Evolutionary conservation across 148 eudicot genomes (phyloP).

Genomic region (Fagopyrum homotropicum): DNA sequence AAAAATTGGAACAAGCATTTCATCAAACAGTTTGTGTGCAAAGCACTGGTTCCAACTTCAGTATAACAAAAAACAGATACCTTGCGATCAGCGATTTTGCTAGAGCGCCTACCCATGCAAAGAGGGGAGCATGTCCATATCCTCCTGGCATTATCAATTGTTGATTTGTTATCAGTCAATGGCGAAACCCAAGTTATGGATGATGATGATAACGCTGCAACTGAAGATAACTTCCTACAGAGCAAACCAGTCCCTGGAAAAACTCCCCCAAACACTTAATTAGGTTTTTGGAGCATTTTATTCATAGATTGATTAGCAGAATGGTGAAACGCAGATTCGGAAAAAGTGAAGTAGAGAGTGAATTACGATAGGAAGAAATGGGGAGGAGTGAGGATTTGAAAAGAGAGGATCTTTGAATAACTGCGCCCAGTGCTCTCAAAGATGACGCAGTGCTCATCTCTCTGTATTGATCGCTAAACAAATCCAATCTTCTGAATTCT

Average conservation of each 20-base stretch:
- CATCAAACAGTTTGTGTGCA: conserved; percentile 37
- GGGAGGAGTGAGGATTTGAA: background rate
- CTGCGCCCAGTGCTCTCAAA: conserved; percentile 11
- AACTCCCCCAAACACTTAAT: background rate
- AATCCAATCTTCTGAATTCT: no score
- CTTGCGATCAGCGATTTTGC: conserved; percentile 90
- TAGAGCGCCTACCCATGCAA: conserved; percentile 87
- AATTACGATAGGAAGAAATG: background rate
- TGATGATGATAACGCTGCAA: conserved; percentile 29
- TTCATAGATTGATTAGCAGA: background rate
- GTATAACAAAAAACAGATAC: background rate
- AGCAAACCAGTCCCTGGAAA: conserved; percentile 34
- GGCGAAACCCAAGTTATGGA: conserved; percentile 24
- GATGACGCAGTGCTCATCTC: conserved; percentile 10
- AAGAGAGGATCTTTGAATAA: conserved; percentile 9
- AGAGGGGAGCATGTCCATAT: conserved; percentile 65
- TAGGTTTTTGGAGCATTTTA: background rate
- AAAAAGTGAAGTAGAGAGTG: no score
- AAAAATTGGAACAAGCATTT: conserved; percentile 19
- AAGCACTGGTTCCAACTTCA: background rate
- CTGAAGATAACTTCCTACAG: conserved; percentile 27
- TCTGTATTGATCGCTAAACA: no score
- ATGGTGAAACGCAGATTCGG: background rate
- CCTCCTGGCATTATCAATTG: conserved; percentile 34
- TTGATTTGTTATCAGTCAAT: conserved; percentile 15